Percentiles rank a stretch among this genome's conserved stretches.
These are phyloP conservation scores for Mycena polygramma DNA, from an alignment of 768 basidiomycete genomes.

Conservation along the genomic window DNA sequence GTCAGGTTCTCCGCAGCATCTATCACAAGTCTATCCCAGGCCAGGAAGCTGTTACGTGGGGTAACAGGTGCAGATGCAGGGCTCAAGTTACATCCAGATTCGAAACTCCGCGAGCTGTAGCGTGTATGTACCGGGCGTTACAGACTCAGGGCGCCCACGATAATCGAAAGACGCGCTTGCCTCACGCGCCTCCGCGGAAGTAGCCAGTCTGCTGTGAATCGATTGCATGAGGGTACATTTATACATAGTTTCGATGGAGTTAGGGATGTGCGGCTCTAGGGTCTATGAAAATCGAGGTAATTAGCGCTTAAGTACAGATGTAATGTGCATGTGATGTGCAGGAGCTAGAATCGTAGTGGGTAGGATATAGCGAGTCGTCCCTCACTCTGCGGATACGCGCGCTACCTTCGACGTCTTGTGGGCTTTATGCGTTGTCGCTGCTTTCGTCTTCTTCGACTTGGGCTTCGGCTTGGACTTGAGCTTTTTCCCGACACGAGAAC, in stretches of 20 bases:
- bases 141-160: too few species aligned
- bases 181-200: too few species aligned
- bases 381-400: slow-evolving; percentile 7
- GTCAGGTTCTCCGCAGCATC: too few species aligned
- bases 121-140: too few species aligned
- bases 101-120: too few species aligned
- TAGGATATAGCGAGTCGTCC: not conserved
- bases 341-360: not conserved
- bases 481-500: slow-evolving; percentile 4
- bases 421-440: not conserved
- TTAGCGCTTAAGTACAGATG: not conserved
- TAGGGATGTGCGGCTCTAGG: not conserved
- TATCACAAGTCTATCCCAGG: too few species aligned
- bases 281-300: slow-evolving; percentile 11
- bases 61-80: too few species aligned
- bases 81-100: too few species aligned
- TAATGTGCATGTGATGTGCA: not conserved
- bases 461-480: slow-evolving; percentile 7
- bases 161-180: too few species aligned
- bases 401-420: not conserved
- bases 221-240: not conserved
- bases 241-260: slow-evolving; percentile 1
- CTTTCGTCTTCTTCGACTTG: slow-evolving; percentile 11
- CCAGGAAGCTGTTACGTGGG: too few species aligned
- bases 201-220: not conserved